Evolutionary conservation across 805 yeast species (phyloP), one percentile per base, ranked within the genome.

Genomic region (Wickerhamiella hasegawae): DNA sequence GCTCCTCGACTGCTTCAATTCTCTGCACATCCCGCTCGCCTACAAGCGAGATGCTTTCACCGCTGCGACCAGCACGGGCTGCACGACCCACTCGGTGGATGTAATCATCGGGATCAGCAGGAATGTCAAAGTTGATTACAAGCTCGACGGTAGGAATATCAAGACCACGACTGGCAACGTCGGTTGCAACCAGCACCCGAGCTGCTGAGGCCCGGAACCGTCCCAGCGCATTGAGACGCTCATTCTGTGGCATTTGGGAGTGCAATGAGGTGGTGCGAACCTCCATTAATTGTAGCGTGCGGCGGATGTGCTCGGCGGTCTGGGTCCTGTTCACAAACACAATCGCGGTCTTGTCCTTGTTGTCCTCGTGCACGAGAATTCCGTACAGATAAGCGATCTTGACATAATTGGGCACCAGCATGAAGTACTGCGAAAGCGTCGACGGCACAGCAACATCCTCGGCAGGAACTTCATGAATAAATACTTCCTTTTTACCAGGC

Each of bases 11-110:
- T 5, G 87, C 76, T 41, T 78, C 69, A 4, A 90, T 68, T 48
- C 97, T 67, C 18, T 65, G 67, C 11, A 90, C 75, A 52, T 87
- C 98, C 40, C 77, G 72, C 47, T 85, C 94, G 1, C 93, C 72
- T 3, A 90, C 78, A 39, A 90, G 66, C 11, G 90, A 71, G 1
- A 90, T 62, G 5, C 93, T 69, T 43, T 73, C 82, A 59, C 98
- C 98, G 34, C 62, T 59, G 47, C 93, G 68, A 2, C 97, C 97
- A 2, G 97, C 97, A 69, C 98, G 79, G 8, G 97, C 98, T 10
- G 98, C 87, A 71, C 98, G 81, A 62, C 98, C 98, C 9, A 87
- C 94, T 56, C 98, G 67, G 59, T 90, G 98, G 36, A 90, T 84
- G 49, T 82, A 90, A 43, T 90, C 95, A 51, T 90, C 95, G 3